Conservation (phyloP, 768 basidiomycete genomes). For the Psilocybe cyanescens region DNA sequence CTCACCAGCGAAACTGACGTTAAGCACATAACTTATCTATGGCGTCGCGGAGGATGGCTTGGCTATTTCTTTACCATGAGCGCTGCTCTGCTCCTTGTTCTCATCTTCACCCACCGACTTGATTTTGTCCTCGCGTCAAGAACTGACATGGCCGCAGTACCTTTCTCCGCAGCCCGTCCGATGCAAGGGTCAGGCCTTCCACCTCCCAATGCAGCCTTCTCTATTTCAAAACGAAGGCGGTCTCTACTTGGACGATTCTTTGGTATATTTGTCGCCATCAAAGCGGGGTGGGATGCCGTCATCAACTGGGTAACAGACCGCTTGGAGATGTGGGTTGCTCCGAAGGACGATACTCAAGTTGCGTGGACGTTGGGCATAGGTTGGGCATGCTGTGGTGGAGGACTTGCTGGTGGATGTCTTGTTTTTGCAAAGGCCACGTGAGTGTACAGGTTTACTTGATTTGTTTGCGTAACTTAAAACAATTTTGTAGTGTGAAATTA, state of each 20-base stretch:
- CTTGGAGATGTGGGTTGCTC: conserved; percentile 75
- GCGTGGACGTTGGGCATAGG: conserved; percentile 92
- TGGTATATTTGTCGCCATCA: conserved; percentile 28
- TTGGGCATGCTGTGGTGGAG: conserved; percentile 93
- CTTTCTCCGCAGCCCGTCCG: conserved; percentile 31
- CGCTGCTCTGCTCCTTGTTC: conserved; percentile 63
- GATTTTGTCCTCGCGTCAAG: conserved; percentile 75
- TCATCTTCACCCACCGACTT: conserved; percentile 72
- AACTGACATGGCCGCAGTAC: conserved; percentile 65
- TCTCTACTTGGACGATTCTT: conserved; percentile 25
- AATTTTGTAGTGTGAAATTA: conserved; percentile 66
- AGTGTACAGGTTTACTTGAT: conserved; percentile 28
- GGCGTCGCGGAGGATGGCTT: conserved; percentile 91
- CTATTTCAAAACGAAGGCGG: conserved; percentile 17
- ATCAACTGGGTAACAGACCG: conserved; percentile 61
- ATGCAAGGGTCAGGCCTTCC: conserved; percentile 19
- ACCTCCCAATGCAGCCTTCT: conserved; percentile 22
- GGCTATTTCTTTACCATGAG: conserved; percentile 85
- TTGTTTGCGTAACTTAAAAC: conserved; percentile 1
- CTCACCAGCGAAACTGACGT: conserved; percentile 76
- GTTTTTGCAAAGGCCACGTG: conserved; percentile 81
- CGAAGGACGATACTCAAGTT: conserved; percentile 83
- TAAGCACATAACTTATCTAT: conserved; percentile 76
- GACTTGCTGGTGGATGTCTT: conserved; percentile 85
- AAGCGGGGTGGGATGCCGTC: conserved; percentile 43